A percentile compares a stretch with the other conserved stretches of the same genome.
Evolutionary conservation across 148 eudicot genomes (phyloP).

Genomic region (Dysphania ambrosioides): DNA sequence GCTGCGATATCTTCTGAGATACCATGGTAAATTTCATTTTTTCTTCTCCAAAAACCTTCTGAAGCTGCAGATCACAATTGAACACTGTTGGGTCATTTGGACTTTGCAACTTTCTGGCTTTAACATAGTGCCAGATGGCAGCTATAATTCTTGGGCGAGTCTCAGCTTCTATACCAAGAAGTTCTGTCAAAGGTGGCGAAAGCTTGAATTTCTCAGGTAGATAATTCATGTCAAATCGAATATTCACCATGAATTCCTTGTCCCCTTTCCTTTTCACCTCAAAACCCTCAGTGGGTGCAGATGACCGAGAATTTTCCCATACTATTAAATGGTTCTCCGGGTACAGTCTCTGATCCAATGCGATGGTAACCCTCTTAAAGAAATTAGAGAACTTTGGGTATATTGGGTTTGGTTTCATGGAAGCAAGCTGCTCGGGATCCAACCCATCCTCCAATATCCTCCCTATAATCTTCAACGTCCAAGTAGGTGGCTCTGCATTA

Average conservation of each 20-base stretch:
- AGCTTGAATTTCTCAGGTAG: conserved; percentile 83
- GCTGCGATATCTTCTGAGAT: conserved; percentile 69
- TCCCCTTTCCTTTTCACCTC: conserved; percentile 92
- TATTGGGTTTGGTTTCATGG: conserved; percentile 55
- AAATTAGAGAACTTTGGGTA: conserved; percentile 84
- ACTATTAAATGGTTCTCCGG: conserved; percentile 80
- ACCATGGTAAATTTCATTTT: conserved; percentile 75
- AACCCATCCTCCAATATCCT: conserved; percentile 84
- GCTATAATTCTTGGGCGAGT: conserved; percentile 81
- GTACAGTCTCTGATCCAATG: conserved; percentile 75
- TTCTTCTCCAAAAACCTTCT: conserved; percentile 74
- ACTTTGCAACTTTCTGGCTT: conserved; percentile 81
- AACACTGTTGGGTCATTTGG: conserved; percentile 74
- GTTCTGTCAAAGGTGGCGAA: conserved; percentile 70
- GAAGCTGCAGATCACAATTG: conserved; percentile 77
- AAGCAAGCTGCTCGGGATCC: conserved; percentile 70
- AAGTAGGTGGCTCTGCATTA: conserved; percentile 75
- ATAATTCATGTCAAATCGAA: conserved; percentile 76
- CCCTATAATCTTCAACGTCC: conserved; percentile 86
- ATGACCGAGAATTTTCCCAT: conserved; percentile 79
- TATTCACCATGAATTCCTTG: conserved; percentile 58
- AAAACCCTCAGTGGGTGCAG: conserved; percentile 85
- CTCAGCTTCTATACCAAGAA: conserved; percentile 90
- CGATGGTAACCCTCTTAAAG: conserved; percentile 70
- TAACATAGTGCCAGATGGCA: conserved; percentile 89